phyloP scores from a whole-genome alignment of 2,329 filamentous ascomycete species.

The Fusarium sp. region DNA sequence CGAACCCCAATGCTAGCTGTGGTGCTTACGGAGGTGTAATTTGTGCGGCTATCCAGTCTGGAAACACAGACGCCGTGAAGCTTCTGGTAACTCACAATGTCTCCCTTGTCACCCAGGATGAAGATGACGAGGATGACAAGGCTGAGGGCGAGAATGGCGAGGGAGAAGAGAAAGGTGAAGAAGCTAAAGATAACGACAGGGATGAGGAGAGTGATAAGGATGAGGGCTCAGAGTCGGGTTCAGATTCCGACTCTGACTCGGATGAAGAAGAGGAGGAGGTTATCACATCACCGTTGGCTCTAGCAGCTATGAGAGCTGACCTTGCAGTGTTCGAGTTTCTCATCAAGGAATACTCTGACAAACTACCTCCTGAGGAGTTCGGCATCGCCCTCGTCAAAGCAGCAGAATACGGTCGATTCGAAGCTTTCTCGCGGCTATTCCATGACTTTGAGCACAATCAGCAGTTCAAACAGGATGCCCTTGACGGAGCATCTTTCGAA shows the following conservation, averaged over 20 bases:
- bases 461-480: constrained; percentile 50
- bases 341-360: constrained; percentile 54
- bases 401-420: constrained; percentile 53
- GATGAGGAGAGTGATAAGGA: background rate
- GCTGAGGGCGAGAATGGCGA: constrained; percentile 21
- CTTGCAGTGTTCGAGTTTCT: constrained; percentile 57
- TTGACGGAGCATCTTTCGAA: constrained; percentile 49
- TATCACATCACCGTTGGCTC: constrained; percentile 51
- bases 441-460: constrained; percentile 48
- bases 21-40: constrained; percentile 50
- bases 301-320: constrained; percentile 54
- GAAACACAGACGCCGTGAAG: constrained; percentile 55
- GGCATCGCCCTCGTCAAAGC: constrained; percentile 55
- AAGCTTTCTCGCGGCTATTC: constrained; percentile 55
- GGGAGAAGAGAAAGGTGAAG: background rate
- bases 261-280: constrained; percentile 16
- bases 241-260: background rate
- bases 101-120: constrained; percentile 46
- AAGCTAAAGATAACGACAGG: background rate
- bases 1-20: constrained; percentile 51
- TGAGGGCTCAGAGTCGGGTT: background rate
- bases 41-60: constrained; percentile 56
- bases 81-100: constrained; percentile 55
- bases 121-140: constrained; percentile 22
- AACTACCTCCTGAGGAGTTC: constrained; percentile 54